Evolutionary conservation across 768 basidiomycete genomes (phyloP).

Genomic region (Chalciporus sphaerocephalus): DNA sequence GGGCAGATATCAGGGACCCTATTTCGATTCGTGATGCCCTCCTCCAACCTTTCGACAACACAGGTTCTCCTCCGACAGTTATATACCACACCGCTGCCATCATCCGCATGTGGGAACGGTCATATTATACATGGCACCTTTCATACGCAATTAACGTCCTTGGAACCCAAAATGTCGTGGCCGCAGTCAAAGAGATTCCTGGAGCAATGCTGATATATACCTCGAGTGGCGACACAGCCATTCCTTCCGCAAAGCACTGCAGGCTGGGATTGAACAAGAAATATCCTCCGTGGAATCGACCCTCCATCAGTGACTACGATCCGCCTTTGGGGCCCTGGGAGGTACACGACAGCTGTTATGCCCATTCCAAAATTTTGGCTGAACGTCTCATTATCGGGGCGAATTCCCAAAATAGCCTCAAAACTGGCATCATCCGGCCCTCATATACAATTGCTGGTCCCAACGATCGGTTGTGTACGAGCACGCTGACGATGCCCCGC

Average conservation of each 20-base stretch:
- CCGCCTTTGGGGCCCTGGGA: constrained; percentile 40
- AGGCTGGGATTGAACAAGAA: constrained; percentile 24
- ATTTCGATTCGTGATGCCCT: constrained; percentile 27
- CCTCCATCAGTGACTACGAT: constrained; percentile 43
- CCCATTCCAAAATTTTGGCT: constrained; percentile 50
- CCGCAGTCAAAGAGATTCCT: constrained; percentile 32
- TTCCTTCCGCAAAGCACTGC: constrained; percentile 37
- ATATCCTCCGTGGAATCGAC: constrained; percentile 4
- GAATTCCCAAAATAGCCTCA: constrained; percentile 43
- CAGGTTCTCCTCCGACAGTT: constrained; percentile 15
- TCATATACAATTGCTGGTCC: constrained; percentile 34
- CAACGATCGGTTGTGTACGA: constrained; percentile 31
- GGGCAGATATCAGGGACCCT: constrained; percentile 31
- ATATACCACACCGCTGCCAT: constrained; percentile 22
- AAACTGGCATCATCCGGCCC: constrained; percentile 39
- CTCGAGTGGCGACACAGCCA: constrained; percentile 42
- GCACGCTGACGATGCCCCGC: constrained; percentile 30
- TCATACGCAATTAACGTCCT: constrained; percentile 45
- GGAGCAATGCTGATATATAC: constrained; percentile 46
- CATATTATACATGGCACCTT: constrained; percentile 11
- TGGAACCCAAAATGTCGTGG: constrained; percentile 43
- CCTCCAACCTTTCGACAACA: constrained; percentile 17
- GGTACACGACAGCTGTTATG: constrained; percentile 44
- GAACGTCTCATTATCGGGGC: constrained; percentile 52
- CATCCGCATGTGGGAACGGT: constrained; percentile 24